Conservation (phyloP, 2,329 filamentous ascomycete genomes). For the Paracamarosporium sp. region DNA sequence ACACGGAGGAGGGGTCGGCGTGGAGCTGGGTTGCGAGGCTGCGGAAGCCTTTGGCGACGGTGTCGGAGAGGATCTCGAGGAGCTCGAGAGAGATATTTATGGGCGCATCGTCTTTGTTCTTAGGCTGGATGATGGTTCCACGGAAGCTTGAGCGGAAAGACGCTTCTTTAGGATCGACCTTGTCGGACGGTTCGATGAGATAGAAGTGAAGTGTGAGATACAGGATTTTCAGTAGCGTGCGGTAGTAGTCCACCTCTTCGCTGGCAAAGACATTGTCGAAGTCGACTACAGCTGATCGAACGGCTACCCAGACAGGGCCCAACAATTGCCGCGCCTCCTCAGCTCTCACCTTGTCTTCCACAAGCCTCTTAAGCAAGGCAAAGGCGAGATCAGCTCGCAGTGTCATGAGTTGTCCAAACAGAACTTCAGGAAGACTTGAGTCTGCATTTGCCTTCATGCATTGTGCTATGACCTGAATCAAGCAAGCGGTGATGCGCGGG, state of each 20-base stretch:
- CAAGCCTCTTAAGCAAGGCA: constrained; percentile 80
- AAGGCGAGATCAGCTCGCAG: constrained; percentile 81
- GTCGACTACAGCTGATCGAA: constrained; percentile 60
- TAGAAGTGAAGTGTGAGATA: constrained; percentile 81
- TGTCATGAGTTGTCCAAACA: constrained; percentile 81
- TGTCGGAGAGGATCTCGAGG: constrained; percentile 78
- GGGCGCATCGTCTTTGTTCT: constrained; percentile 50
- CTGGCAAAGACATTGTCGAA: constrained; percentile 66
- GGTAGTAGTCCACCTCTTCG: constrained; percentile 74
- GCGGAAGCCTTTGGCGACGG: constrained; percentile 83
- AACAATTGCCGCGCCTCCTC: constrained; percentile 63
- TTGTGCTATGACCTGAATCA: constrained; percentile 76
- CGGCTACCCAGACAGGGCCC: constrained; percentile 65
- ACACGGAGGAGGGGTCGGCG: constrained; percentile 69
- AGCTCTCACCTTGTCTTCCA: constrained; percentile 60
- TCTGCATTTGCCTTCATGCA: constrained; percentile 81
- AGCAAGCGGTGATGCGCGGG: constrained; percentile 67
- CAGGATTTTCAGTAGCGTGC: constrained; percentile 81
- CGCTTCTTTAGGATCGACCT: constrained; percentile 21
- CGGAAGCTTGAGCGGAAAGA: constrained; percentile 44
- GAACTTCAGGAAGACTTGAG: constrained; percentile 73
- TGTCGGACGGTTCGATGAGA: constrained; percentile 43
- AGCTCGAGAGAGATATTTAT: constrained; percentile 51
- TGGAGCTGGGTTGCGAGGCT: constrained; percentile 83
- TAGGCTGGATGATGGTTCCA: constrained; percentile 37